Conservation (phyloP, 2,329 filamentous ascomycete genomes). For the Cordyceps militaris region DNA sequence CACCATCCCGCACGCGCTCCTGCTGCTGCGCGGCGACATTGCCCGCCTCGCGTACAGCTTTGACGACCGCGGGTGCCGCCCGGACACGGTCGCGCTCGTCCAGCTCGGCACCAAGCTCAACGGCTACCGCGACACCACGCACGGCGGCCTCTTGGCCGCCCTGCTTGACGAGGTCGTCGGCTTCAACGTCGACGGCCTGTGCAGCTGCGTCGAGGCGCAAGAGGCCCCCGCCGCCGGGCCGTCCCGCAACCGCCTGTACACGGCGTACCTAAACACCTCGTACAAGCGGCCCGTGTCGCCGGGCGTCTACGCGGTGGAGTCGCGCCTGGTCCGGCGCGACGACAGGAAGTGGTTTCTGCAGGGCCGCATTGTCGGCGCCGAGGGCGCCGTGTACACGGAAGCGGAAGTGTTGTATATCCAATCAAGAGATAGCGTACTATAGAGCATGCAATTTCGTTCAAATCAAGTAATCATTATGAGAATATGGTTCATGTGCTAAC, state of each 20-base stretch:
- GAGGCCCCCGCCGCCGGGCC: not conserved
- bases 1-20: conserved; percentile 1
- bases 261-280: conserved; percentile 3
- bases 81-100: not conserved
- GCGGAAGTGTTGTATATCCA: conserved; percentile 5
- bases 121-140: conserved; percentile 5
- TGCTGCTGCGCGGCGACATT: conserved; percentile 4
- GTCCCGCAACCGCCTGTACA: not conserved
- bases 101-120: conserved; percentile 4
- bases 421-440: not conserved
- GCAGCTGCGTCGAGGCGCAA: not conserved
- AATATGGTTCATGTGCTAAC: not conserved
- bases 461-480: not conserved
- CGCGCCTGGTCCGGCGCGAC: not conserved
- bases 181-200: not conserved
- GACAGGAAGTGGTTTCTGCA: conserved; percentile 7
- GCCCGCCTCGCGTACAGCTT: not conserved
- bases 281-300: conserved; percentile 4
- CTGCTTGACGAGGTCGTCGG: conserved; percentile 6
- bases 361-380: not conserved
- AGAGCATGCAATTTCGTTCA: not conserved
- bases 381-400: not conserved
- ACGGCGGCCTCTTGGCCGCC: conserved; percentile 3
- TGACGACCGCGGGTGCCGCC: not conserved
- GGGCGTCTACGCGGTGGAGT: conserved; percentile 4